A percentile compares a stretch with the other conserved stretches of the same genome.
Conservation (phyloP, 768 basidiomycete genomes). For the Baorangia bicolor region DNA sequence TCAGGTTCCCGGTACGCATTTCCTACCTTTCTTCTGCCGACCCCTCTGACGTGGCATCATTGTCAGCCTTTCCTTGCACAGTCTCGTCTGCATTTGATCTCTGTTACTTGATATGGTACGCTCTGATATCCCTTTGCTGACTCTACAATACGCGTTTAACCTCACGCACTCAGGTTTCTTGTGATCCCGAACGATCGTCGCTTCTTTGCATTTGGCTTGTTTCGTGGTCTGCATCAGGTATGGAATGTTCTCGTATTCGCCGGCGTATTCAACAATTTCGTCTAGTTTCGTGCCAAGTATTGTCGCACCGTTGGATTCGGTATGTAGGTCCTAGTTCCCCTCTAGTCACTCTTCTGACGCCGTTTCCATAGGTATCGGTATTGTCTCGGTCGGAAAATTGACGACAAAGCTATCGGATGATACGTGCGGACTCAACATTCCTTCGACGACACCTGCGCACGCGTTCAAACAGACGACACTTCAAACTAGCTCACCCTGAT, state of each 20-base stretch:
- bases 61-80: neutral
- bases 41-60: neutral
- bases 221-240: conserved; percentile 8
- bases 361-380: neutral
- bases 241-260: neutral
- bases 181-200: neutral
- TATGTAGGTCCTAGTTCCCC: neutral
- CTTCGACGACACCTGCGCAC: conserved; percentile 10
- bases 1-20: neutral
- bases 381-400: conserved; percentile 13
- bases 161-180: neutral
- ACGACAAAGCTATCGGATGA: conserved; percentile 1
- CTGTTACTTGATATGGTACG: conserved; percentile 6
- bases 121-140: neutral
- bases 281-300: conserved; percentile 1
- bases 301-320: neutral
- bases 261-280: neutral
- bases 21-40: neutral
- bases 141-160: neutral
- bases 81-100: neutral
- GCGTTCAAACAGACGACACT: conserved; percentile 11
- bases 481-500: conserved; percentile 11
- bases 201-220: neutral
- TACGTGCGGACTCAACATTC: conserved; percentile 9
- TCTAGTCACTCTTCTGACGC: neutral